A percentile compares a stretch with the other conserved stretches of the same genome.
Evolutionary conservation across 768 basidiomycete genomes (phyloP).

Genomic region (Boletales sp.): DNA sequence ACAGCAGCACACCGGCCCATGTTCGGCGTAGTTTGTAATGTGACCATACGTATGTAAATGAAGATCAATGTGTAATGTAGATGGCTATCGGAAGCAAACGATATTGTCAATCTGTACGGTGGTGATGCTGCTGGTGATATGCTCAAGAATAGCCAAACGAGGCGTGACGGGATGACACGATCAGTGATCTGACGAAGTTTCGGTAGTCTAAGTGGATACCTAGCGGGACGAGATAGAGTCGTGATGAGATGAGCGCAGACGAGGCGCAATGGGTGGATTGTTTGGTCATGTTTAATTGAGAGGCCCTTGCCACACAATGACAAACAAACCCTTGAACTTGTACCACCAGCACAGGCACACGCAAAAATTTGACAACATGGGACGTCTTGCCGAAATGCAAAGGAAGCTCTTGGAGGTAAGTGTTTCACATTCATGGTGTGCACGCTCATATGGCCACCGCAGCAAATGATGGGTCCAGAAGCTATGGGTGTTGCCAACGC

Average conservation of each 20-base stretch:
- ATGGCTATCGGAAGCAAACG: not conserved
- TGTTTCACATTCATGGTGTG: slow-evolving; percentile 30
- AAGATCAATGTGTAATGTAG: slow-evolving; percentile 15
- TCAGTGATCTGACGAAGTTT: slow-evolving; percentile 2
- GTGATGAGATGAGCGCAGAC: too few relatives aligned
- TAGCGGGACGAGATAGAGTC: not conserved
- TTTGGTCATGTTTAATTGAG: slow-evolving; percentile 25
- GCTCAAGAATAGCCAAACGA: not conserved
- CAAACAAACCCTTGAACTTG: slow-evolving; percentile 24
- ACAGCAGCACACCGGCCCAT: slow-evolving; percentile 10
- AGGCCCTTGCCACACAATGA: slow-evolving; percentile 24
- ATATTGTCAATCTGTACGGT: not conserved
- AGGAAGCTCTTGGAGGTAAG: slow-evolving; percentile 79
- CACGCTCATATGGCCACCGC: slow-evolving; percentile 3
- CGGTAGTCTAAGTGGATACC: slow-evolving; percentile 16
- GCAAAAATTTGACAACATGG: slow-evolving; percentile 53
- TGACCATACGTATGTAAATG: slow-evolving; percentile 8
- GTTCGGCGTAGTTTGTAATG: slow-evolving; percentile 10
- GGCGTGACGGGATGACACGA: not conserved
- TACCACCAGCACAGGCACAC: slow-evolving; percentile 1
- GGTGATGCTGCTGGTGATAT: not conserved
- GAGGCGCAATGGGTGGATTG: slow-evolving; percentile 6
- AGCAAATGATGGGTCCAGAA: slow-evolving; percentile 99
- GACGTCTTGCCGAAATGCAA: slow-evolving; percentile 95
- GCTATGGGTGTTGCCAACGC: slow-evolving; percentile 95